Conservation (phyloP, 78 protist species). For the Dictyostelium intermedium region DNA sequence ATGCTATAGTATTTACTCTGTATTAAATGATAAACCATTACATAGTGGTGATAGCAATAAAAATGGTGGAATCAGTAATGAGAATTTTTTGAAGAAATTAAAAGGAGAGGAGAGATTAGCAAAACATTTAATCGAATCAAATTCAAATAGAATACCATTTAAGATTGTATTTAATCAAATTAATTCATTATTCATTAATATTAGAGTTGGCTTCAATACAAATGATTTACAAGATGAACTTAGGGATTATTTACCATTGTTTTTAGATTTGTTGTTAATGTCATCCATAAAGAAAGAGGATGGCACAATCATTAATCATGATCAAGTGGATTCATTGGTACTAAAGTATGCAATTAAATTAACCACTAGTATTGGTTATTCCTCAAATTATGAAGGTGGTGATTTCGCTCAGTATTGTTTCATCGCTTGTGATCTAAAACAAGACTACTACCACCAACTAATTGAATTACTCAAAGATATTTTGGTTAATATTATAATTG, state of each 20-base stretch:
- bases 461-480: not conserved
- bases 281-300: not conserved
- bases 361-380: not conserved
- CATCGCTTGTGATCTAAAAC: not conserved
- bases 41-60: not conserved
- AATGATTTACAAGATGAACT: conserved; percentile 2
- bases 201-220: conserved; percentile 21
- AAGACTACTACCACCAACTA: not conserved
- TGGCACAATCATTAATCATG: conserved; percentile 7
- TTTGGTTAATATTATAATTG: not conserved
- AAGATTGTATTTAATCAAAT: not conserved
- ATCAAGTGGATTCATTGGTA: conserved; percentile 7
- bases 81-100: not conserved
- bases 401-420: not conserved
- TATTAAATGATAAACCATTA: not conserved
- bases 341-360: conserved; percentile 22
- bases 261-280: not conserved
- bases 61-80: not conserved
- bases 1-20: not conserved
- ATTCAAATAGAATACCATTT: conserved; percentile 28
- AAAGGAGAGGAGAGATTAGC: not conserved
- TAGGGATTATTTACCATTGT: conserved; percentile 35
- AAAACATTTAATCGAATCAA: not conserved
- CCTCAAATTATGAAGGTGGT: not conserved
- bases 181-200: not conserved